A percentile compares a stretch with the other conserved stretches of the same genome.
Conservation (phyloP, 164 flowering plant genomes). For the Umbilicus rupestris region DNA sequence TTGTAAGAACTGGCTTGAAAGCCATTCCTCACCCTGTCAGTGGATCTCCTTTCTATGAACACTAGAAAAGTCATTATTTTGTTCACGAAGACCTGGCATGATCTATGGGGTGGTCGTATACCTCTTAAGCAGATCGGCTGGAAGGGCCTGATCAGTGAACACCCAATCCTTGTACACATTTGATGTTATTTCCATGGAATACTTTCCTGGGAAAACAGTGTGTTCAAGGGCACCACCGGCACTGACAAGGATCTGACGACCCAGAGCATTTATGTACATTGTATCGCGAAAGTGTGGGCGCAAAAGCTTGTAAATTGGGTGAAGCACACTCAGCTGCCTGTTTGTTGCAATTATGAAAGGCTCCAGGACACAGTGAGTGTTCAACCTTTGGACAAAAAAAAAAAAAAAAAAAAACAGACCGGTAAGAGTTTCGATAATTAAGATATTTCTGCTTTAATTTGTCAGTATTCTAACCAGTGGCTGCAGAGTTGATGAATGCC, state of each 20-base stretch:
- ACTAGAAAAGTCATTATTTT: not conserved
- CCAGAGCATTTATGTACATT: conserved; percentile 18
- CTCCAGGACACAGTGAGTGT: conserved; percentile 16
- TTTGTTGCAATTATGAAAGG: conserved; percentile 20
- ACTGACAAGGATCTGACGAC: conserved; percentile 15
- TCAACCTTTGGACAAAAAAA: conserved; percentile 12
- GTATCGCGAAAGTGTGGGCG: conserved; percentile 21
- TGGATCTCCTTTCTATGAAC: no score
- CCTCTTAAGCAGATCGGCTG: conserved; percentile 18
- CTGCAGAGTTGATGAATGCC: conserved; percentile 21
- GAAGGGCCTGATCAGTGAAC: conserved; percentile 18
- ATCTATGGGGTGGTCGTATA: not conserved
- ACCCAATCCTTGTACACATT: conserved; percentile 15
- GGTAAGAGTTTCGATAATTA: not conserved
- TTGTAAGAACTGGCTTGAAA: no score
- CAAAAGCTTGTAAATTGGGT: conserved; percentile 18
- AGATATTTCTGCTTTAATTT: not conserved
- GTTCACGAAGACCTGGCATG: not conserved
- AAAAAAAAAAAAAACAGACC: not conserved
- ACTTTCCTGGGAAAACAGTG: conserved; percentile 14
- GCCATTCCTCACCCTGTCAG: no score
- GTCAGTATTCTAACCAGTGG: conserved; percentile 15
- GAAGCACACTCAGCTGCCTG: conserved; percentile 21
- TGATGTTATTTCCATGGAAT: conserved; percentile 16
- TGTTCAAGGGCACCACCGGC: conserved; percentile 14